Conservation (phyloP, 2,329 filamentous ascomycete species). For the Scolecobasidium constrictum region DNA sequence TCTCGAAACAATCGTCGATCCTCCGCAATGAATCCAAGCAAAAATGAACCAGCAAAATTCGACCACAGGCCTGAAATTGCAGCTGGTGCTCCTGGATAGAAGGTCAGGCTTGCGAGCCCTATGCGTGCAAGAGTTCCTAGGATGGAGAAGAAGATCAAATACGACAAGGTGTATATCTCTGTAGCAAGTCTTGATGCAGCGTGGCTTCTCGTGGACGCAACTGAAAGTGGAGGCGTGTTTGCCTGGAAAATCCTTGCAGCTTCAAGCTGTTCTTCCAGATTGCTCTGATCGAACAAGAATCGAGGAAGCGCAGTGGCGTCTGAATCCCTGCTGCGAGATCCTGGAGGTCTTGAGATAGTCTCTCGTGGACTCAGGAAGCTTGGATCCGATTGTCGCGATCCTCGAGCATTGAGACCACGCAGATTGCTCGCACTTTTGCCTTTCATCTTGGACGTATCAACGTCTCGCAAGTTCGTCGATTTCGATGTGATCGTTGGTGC, state of each 20-base stretch:
- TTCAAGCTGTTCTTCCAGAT: not conserved
- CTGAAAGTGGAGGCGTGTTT: not conserved
- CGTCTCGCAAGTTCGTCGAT: not conserved
- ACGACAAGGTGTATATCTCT: conserved; percentile 54
- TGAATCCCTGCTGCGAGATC: not conserved
- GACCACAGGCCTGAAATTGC: conserved; percentile 72
- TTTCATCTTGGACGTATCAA: not conserved
- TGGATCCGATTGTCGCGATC: too few relatives aligned
- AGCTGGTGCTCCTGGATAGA: conserved; percentile 67
- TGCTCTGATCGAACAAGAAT: not conserved
- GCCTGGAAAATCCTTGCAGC: not conserved
- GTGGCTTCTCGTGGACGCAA: not conserved
- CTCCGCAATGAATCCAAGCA: conserved; percentile 79
- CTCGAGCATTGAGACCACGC: too few relatives aligned
- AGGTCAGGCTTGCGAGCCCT: conserved; percentile 67
- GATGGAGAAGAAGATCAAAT: conserved; percentile 80
- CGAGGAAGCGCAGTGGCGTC: not conserved
- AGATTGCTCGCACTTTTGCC: not conserved
- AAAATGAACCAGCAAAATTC: conserved; percentile 68
- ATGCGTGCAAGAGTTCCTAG: conserved; percentile 75
- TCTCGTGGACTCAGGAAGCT: too few relatives aligned
- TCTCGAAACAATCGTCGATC: conserved; percentile 64
- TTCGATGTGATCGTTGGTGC: not conserved
- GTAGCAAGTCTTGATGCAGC: not conserved
- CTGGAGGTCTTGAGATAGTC: too few relatives aligned